phyloP scores from a whole-genome alignment of 441 rosid genomes.

The Euphorbia schlechtendalii region DNA sequence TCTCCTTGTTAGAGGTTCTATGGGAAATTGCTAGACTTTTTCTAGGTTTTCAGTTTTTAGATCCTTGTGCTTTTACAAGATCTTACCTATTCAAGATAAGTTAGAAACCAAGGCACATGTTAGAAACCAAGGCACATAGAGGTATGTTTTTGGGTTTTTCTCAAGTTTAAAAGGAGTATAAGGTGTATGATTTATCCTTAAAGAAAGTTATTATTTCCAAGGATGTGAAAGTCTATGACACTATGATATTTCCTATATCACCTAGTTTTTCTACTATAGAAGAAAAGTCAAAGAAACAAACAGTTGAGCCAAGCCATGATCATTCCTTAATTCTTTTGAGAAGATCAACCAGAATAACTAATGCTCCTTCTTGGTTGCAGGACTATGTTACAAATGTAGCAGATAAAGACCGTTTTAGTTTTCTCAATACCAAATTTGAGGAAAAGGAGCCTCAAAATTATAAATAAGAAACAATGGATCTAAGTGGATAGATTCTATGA shows the following conservation, averaged over 20 bases:
- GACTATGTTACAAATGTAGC: neutral
- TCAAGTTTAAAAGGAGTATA: neutral
- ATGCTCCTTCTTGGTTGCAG: neutral
- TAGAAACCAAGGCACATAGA: neutral
- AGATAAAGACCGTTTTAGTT: neutral
- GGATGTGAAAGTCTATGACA: neutral
- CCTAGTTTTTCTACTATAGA: neutral
- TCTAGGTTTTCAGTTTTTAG: neutral
- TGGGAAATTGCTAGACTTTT: neutral
- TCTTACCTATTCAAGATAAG: neutral
- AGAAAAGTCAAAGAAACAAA: no score
- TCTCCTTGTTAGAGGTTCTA: neutral
- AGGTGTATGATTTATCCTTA: neutral
- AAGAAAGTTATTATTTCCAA: neutral
- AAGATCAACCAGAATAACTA: no score
- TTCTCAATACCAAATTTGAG: neutral
- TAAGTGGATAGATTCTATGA: neutral
- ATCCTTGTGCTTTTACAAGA: neutral
- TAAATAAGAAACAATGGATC: neutral
- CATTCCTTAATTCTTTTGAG: no score
- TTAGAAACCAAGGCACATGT: no score
- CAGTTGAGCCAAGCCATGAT: no score
- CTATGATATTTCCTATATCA: neutral
- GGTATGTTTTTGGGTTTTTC: neutral
- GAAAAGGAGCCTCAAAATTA: neutral